These are phyloP conservation scores for Fusarium drepaniforme DNA, from an alignment of 2,329 filamentous ascomycete genomes.

Conservation along the genomic window DNA sequence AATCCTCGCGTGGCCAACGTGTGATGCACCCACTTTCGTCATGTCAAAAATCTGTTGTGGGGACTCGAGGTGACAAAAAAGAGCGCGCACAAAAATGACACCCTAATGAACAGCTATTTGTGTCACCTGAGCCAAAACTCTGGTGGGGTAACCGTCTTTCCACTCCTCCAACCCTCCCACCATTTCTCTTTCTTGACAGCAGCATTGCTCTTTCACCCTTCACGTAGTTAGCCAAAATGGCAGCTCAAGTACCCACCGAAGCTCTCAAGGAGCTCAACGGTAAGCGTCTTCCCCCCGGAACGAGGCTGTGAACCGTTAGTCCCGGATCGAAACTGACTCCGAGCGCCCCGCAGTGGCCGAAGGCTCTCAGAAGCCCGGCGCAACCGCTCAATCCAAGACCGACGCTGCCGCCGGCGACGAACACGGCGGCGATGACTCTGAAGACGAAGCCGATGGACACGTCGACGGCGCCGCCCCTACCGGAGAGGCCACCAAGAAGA, in stretches of 20 bases:
- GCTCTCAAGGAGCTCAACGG: constrained; percentile 59
- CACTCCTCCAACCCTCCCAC: constrained; percentile 35
- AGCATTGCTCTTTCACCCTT: constrained; percentile 25
- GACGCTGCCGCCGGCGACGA: constrained; percentile 55
- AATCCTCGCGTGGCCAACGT: constrained; percentile 21
- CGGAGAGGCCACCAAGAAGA: constrained; percentile 53
- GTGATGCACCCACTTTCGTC: constrained; percentile 36
- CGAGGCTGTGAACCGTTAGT: background rate
- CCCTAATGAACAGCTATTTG: constrained; percentile 16
- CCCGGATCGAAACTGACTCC: constrained; percentile 12
- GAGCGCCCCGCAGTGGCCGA: constrained; percentile 53
- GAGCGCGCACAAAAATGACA: background rate
- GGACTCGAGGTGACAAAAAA: constrained; percentile 24
- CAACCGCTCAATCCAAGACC: constrained; percentile 54
- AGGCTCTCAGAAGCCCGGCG: constrained; percentile 53
- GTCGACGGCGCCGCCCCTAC: constrained; percentile 51
- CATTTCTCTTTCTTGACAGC: constrained; percentile 38
- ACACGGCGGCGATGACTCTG: constrained; percentile 64
- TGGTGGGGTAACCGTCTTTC: constrained; percentile 42
- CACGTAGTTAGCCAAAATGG: constrained; percentile 52
- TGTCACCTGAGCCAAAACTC: constrained; percentile 25
- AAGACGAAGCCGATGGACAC: constrained; percentile 63
- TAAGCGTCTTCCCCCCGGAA: constrained; percentile 31
- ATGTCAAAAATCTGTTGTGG: constrained; percentile 44
- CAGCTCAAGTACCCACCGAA: constrained; percentile 57